Percentiles rank a stretch among this genome's conserved stretches.
These are phyloP conservation scores for Myrica gale DNA, from an alignment of 306 rosid genomes.

Conservation along the genomic window DNA sequence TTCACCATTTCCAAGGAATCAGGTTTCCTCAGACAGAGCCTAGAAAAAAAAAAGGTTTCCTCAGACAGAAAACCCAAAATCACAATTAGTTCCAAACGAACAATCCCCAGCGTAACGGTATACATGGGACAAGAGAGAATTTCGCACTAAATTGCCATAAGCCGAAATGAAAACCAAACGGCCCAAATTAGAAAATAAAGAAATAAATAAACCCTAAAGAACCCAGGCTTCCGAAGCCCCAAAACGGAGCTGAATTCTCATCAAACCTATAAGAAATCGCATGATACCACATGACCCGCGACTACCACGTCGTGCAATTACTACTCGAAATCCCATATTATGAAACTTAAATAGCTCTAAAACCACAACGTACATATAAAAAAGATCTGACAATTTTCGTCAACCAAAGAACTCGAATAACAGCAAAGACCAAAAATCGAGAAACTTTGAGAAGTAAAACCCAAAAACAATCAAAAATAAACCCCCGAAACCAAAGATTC, in stretches of 20 bases:
- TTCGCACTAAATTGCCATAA: not conserved
- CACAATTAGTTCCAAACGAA: not conserved
- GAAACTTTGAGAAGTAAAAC: not conserved
- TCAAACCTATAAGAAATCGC: not conserved
- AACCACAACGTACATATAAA: not conserved
- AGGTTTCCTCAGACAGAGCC: not conserved
- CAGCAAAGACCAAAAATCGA: not conserved
- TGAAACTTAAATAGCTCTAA: not conserved
- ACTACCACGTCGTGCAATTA: not conserved
- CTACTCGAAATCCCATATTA: not conserved
- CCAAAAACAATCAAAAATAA: not conserved
- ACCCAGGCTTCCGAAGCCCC: not conserved
- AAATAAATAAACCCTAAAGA: not conserved
- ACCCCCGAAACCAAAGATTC: slow-evolving; percentile 1
- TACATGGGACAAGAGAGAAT: not conserved
- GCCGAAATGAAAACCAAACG: not conserved
- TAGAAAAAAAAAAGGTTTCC: not conserved
- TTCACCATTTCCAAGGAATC: not conserved
- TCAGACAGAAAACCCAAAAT: not conserved
- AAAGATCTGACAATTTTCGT: not conserved
- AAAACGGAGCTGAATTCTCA: not conserved
- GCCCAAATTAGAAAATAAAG: not conserved
- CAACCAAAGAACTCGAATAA: slow-evolving; percentile 1
- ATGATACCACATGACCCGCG: not conserved
- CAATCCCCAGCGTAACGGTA: not conserved